These are phyloP conservation scores for Hyaloperonospora arabidopsidis DNA, from an alignment of 352 stramenopile species.

Conservation along the genomic window DNA sequence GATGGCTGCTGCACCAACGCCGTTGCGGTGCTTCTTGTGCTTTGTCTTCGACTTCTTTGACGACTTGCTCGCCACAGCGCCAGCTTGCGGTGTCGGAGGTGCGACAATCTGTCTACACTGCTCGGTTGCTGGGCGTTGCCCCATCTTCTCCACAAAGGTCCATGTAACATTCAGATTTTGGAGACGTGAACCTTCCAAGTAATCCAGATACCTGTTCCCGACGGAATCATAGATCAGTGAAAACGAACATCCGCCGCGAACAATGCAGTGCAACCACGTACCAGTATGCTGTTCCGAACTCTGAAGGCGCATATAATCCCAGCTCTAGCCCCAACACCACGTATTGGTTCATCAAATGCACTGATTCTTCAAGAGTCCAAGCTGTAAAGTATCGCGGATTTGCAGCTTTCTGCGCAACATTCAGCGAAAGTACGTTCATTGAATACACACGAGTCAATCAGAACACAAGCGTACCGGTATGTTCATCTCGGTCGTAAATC, in stretches of 20 bases:
- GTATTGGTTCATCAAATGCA: conserved; percentile 76
- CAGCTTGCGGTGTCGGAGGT: conserved; percentile 5
- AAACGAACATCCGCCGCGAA: background rate
- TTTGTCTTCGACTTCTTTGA: conserved; percentile 35
- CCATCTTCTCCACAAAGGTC: conserved; percentile 79
- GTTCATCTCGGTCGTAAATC: conserved; percentile 75
- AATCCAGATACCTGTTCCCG: conserved; percentile 68
- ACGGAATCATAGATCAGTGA: conserved; percentile 1
- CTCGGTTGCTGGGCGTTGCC: conserved; percentile 14
- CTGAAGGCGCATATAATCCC: conserved; percentile 64
- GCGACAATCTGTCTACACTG: conserved; percentile 10
- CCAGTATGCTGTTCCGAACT: conserved; percentile 75
- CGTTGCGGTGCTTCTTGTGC: conserved; percentile 33
- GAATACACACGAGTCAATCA: background rate
- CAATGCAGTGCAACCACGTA: conserved; percentile 19
- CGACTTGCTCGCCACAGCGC: conserved; percentile 16
- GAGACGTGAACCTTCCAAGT: conserved; percentile 70
- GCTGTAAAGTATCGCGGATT: conserved; percentile 80
- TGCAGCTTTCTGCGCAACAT: conserved; percentile 41
- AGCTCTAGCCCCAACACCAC: conserved; percentile 67
- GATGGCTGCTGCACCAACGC: conserved; percentile 2
- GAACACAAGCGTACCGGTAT: conserved; percentile 49
- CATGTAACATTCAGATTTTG: conserved; percentile 78
- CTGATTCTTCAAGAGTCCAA: conserved; percentile 68
- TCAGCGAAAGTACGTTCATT: conserved; percentile 4